phyloP scores from a whole-genome alignment of 495 filamentous ascomycete genomes.

The Glonium stellatum region DNA sequence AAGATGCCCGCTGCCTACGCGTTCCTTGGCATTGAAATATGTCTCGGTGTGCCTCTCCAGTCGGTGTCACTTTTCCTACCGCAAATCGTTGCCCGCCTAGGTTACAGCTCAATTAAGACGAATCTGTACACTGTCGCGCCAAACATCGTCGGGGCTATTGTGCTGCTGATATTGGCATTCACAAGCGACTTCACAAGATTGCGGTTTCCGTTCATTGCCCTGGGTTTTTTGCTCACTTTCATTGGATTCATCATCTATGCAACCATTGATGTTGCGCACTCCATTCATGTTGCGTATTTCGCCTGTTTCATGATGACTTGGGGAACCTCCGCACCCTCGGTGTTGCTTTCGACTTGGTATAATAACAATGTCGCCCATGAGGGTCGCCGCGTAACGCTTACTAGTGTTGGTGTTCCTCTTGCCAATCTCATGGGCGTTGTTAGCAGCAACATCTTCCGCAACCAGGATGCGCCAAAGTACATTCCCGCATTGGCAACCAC shows the following conservation, averaged over 20 bases:
- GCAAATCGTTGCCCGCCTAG: slow-evolving; percentile 60
- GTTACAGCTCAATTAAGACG: slow-evolving; percentile 59
- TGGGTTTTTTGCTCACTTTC: slow-evolving; percentile 68
- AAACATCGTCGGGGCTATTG: slow-evolving; percentile 55
- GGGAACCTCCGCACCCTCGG: slow-evolving; percentile 53
- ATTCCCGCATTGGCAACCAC: slow-evolving; percentile 67
- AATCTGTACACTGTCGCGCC: slow-evolving; percentile 74
- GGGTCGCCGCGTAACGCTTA: slow-evolving; percentile 61
- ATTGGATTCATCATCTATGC: slow-evolving; percentile 71
- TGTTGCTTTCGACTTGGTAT: slow-evolving; percentile 44
- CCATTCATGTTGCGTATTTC: slow-evolving; percentile 64
- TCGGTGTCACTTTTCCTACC: slow-evolving; percentile 65
- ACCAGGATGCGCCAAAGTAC: slow-evolving; percentile 64
- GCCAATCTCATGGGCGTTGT: slow-evolving; percentile 81
- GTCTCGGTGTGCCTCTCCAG: slow-evolving; percentile 69
- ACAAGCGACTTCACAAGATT: slow-evolving; percentile 56
- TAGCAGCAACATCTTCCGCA: slow-evolving; percentile 65
- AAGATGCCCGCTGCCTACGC: slow-evolving; percentile 54
- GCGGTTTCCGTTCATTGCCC: slow-evolving; percentile 65
- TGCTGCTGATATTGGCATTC: slow-evolving; percentile 64
- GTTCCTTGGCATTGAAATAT: slow-evolving; percentile 64
- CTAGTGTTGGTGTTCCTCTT: slow-evolving; percentile 65
- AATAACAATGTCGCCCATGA: slow-evolving; percentile 72
- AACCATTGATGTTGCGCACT: slow-evolving; percentile 53
- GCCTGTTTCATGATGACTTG: slow-evolving; percentile 80